Evolutionary conservation across 805 yeast species (phyloP).

Genomic region (Schwanniomyces yamadae): DNA sequence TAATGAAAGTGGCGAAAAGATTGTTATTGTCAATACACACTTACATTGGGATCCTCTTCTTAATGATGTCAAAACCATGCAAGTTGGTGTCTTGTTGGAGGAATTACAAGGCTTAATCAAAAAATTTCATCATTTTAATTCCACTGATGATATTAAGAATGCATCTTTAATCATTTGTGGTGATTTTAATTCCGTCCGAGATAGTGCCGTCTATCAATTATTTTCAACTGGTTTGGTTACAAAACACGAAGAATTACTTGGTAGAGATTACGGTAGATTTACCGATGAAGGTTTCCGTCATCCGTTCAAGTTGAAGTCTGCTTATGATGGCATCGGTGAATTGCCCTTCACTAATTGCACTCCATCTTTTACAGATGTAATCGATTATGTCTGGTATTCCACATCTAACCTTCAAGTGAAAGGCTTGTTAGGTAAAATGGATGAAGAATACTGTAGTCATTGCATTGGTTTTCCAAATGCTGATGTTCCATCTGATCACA

Average conservation of each 20-base stretch:
- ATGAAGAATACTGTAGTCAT: conserved; percentile 68
- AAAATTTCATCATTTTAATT: conserved; percentile 44
- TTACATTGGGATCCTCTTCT: conserved; percentile 98
- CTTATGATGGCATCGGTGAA: conserved; percentile 83
- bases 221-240: conserved; percentile 79
- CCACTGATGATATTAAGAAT: conserved; percentile 53
- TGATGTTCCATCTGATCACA: conserved; percentile 91
- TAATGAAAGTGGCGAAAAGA: conserved; percentile 62
- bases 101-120: conserved; percentile 71
- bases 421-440: conserved; percentile 84
- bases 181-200: conserved; percentile 85
- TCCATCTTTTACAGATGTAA: conserved; percentile 88
- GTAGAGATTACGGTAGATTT: conserved; percentile 86
- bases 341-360: conserved; percentile 93
- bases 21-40: conserved; percentile 86
- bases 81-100: conserved; percentile 87
- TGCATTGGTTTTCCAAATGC: conserved; percentile 93
- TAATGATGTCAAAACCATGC: conserved; percentile 94
- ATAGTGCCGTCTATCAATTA: conserved; percentile 90
- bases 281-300: conserved; percentile 88
- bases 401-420: conserved; percentile 76
- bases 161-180: conserved; percentile 87
- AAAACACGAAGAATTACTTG: conserved; percentile 76
- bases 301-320: conserved; percentile 75
- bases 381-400: conserved; percentile 95